A percentile compares a stretch with the other conserved stretches of the same genome.
Evolutionary conservation across 768 basidiomycete genomes (phyloP).

Genomic region (Crucibulum laeve): DNA sequence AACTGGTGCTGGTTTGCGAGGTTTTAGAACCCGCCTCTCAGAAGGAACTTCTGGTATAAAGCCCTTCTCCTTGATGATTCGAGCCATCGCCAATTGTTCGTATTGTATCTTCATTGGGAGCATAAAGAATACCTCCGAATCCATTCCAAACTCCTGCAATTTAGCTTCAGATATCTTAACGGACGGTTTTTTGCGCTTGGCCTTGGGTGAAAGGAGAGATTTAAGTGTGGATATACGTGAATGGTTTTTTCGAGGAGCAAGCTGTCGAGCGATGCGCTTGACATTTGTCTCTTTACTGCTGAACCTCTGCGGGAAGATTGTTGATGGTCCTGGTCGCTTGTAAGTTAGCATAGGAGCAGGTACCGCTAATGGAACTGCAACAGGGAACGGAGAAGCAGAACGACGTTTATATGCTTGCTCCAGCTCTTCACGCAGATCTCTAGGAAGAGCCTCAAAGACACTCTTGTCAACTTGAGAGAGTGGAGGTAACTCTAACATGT

Average conservation of each 20-base stretch:
- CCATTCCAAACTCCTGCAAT: constrained; percentile 63
- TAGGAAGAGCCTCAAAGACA: constrained; percentile 68
- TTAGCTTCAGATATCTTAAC: constrained; percentile 51
- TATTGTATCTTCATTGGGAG: constrained; percentile 67
- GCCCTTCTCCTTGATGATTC: constrained; percentile 43
- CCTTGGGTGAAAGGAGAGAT: constrained; percentile 25
- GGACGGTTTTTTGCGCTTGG: constrained; percentile 22
- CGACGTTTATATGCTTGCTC: constrained; percentile 63
- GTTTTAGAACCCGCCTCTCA: constrained; percentile 54
- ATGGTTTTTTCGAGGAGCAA: constrained; percentile 54
- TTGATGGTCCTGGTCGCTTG: constrained; percentile 15
- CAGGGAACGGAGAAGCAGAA: constrained; percentile 41
- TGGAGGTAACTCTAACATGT: constrained; percentile 48
- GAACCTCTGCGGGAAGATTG: constrained; percentile 25
- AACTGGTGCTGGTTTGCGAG: constrained; percentile 34
- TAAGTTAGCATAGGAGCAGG: constrained; percentile 5
- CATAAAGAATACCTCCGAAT: constrained; percentile 61
- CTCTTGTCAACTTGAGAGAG: constrained; percentile 73
- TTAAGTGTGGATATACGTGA: constrained; percentile 31
- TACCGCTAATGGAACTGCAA: constrained; percentile 8
- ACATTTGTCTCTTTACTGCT: constrained; percentile 36
- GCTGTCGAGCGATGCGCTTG: constrained; percentile 58
- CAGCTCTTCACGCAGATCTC: constrained; percentile 64
- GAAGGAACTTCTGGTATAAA: constrained; percentile 31
- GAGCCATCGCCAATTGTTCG: constrained; percentile 65